A percentile compares a stretch with the other conserved stretches of the same genome.
These are phyloP conservation scores for Pleurotus ostreatus DNA, from an alignment of 768 basidiomycete genomes.

Conservation along the genomic window DNA sequence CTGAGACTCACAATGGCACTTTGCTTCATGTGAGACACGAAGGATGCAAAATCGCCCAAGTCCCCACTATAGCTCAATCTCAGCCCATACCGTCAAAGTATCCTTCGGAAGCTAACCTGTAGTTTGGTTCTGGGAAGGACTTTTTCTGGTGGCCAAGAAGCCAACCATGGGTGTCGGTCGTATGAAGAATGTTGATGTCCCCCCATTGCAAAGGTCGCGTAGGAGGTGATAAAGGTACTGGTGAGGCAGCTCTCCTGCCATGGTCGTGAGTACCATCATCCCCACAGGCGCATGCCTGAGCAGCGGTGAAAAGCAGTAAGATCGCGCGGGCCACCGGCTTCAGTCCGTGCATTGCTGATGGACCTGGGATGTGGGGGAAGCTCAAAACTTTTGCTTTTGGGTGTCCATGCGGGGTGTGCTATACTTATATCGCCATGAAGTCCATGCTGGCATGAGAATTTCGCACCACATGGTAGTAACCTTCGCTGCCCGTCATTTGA, in stretches of 20 bases:
- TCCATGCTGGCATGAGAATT: background rate
- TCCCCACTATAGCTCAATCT: conserved; percentile 25
- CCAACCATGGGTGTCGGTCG: conserved; percentile 73
- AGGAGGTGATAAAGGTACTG: conserved; percentile 41
- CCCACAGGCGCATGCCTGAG: background rate
- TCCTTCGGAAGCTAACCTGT: conserved; percentile 38
- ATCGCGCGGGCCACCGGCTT: background rate
- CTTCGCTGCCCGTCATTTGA: no score
- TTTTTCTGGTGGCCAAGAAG: conserved; percentile 80
- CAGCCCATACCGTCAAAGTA: background rate
- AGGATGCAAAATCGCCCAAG: conserved; percentile 81
- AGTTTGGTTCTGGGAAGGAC: conserved; percentile 73
- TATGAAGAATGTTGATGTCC: conserved; percentile 67
- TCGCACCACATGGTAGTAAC: no score
- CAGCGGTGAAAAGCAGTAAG: background rate
- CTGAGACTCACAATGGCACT: conserved; percentile 43
- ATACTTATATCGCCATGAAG: background rate
- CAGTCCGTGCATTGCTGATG: background rate
- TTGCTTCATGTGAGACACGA: conserved; percentile 77
- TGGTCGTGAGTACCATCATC: conserved; percentile 19
- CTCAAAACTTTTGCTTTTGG: background rate
- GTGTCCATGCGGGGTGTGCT: background rate
- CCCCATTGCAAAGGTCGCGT: conserved; percentile 59
- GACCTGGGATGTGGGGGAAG: background rate
- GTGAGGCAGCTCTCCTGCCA: conserved; percentile 32